phyloP scores from a whole-genome alignment of 176 grass and related monocot genomes.

The Aegilops sharonensis region DNA sequence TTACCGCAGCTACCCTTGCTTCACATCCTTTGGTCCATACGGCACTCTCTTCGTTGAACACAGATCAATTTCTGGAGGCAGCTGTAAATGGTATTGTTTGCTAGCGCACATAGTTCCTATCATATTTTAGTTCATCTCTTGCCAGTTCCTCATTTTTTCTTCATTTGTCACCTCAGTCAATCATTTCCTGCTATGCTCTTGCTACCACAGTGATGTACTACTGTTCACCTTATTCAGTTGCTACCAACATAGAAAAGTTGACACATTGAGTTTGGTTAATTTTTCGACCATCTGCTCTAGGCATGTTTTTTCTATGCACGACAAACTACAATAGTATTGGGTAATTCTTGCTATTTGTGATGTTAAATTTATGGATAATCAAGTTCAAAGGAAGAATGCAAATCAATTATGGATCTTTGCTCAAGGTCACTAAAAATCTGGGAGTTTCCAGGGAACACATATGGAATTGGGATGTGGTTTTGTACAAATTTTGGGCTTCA shows the following conservation, averaged over 20 bases:
- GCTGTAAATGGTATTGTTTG: conserved; percentile 88
- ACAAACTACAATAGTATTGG: background rate
- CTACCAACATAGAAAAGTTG: background rate
- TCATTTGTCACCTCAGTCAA: background rate
- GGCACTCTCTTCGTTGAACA: conserved; percentile 73
- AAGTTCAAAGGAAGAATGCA: background rate
- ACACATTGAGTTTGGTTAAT: background rate
- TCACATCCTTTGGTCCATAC: conserved; percentile 80
- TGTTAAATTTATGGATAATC: background rate
- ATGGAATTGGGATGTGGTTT: conserved; percentile 21
- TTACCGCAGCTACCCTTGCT: conserved; percentile 70
- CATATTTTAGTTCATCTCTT: conserved; percentile 24
- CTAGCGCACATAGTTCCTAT: conserved; percentile 28
- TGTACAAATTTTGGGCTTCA: background rate
- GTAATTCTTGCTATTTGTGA: background rate
- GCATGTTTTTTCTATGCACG: conserved; percentile 2
- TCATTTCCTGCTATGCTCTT: conserved; percentile 11
- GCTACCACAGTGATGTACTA: conserved; percentile 15
- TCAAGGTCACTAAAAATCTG: conserved; percentile 4
- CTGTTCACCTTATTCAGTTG: conserved; percentile 16
- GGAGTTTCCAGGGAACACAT: background rate
- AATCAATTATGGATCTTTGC: background rate
- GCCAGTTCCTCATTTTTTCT: conserved; percentile 11
- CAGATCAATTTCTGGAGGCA: conserved; percentile 78
- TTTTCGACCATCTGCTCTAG: background rate